phyloP scores from a whole-genome alignment of 129 eudicot genomes.

The Flaveria sonorensis region DNA sequence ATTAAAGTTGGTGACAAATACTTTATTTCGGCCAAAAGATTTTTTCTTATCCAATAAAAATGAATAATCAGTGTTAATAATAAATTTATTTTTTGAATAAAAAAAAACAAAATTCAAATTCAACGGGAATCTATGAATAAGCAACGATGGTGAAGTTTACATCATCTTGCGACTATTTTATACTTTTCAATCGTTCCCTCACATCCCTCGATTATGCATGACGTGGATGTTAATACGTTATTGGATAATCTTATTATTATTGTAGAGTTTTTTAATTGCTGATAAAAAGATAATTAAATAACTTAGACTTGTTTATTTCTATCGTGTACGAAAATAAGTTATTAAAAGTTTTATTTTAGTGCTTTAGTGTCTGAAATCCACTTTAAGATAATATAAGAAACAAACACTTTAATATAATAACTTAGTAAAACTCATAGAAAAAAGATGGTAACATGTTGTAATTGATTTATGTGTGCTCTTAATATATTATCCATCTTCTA shows the following conservation, averaged over 20 bases:
- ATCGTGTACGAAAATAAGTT: no score
- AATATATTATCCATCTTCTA: no score
- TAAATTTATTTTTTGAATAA: not conserved
- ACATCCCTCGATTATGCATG: no score
- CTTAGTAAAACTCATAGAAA: no score
- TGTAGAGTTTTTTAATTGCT: not conserved
- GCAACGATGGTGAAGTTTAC: not conserved
- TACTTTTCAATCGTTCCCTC: not conserved
- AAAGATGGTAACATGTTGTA: no score
- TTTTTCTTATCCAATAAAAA: not conserved
- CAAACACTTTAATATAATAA: no score
- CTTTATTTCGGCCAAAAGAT: not conserved
- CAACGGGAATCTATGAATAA: slow-evolving; percentile 20
- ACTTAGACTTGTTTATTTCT: no score
- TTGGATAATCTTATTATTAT: not conserved
- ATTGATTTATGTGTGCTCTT: no score
- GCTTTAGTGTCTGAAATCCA: no score
- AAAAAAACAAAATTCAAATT: slow-evolving; percentile 2
- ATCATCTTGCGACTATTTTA: not conserved
- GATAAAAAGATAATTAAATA: not conserved
- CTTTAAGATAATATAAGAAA: no score
- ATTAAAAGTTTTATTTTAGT: no score
- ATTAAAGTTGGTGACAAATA: not conserved
- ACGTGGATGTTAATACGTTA: not conserved
- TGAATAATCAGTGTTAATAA: not conserved